A percentile compares a stretch with the other conserved stretches of the same genome.
These are phyloP conservation scores for Draba incana DNA, from an alignment of 345 rosid species.

Conservation along the genomic window DNA sequence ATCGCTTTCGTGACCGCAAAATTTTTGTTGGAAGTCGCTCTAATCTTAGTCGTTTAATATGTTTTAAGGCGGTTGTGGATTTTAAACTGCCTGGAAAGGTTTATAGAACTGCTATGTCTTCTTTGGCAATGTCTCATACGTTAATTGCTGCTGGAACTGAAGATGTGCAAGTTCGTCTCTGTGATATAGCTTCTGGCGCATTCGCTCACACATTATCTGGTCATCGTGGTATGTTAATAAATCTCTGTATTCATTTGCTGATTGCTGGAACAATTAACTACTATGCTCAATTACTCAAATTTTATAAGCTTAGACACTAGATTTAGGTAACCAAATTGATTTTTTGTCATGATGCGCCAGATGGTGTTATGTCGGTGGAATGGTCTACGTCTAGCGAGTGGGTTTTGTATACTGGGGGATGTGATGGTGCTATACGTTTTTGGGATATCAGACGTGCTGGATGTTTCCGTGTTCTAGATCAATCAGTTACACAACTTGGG, in stretches of 20 bases:
- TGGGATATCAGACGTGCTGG: slow-evolving; percentile 99
- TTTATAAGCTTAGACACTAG: not conserved
- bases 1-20: not conserved
- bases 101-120: slow-evolving; percentile 88
- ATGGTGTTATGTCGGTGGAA: slow-evolving; percentile 90
- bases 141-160: slow-evolving; percentile 93
- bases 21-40: not conserved
- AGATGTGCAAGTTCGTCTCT: slow-evolving; percentile 96
- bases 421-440: slow-evolving; percentile 97
- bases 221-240: slow-evolving; percentile 87
- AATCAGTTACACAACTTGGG: slow-evolving; percentile 83
- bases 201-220: slow-evolving; percentile 91
- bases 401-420: slow-evolving; percentile 89
- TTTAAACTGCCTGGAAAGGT: slow-evolving; percentile 97
- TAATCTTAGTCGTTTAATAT: slow-evolving; percentile 17
- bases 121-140: slow-evolving; percentile 84
- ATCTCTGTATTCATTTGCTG: no score
- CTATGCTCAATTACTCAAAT: not conserved
- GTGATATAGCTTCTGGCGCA: slow-evolving; percentile 93
- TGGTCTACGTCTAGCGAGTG: slow-evolving; percentile 97
- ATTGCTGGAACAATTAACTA: no score
- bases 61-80: slow-evolving; percentile 66
- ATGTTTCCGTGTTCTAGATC: slow-evolving; percentile 85
- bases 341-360: slow-evolving; percentile 51
- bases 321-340: not conserved